Percentiles rank a stretch among this genome's conserved stretches.
Evolutionary conservation across 768 basidiomycete species (phyloP).

Genomic region (Leccinum rimulosum): DNA sequence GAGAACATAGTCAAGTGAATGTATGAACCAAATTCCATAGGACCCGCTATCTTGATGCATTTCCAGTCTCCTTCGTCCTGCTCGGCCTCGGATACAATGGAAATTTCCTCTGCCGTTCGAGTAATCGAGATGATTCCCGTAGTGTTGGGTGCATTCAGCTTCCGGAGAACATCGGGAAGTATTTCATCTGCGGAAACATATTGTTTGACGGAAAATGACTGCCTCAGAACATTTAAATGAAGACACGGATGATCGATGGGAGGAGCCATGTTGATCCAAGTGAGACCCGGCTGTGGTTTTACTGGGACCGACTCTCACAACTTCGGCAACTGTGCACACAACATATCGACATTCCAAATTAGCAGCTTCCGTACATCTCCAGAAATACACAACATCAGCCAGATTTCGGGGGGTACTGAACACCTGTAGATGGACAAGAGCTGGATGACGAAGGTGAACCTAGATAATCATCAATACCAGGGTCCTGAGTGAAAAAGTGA

Average conservation of each 20-base stretch:
- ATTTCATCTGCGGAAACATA: slow-evolving; percentile 33
- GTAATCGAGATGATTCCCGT: slow-evolving; percentile 54
- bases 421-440: slow-evolving; percentile 52
- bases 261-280: slow-evolving; percentile 35
- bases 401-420: slow-evolving; percentile 48
- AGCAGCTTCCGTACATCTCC: neutral
- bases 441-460: slow-evolving; percentile 47
- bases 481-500: neutral
- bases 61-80: slow-evolving; percentile 47
- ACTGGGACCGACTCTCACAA: neutral
- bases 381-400: neutral
- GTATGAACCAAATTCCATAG: slow-evolving; percentile 59
- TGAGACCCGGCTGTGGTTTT: neutral
- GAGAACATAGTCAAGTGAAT: neutral
- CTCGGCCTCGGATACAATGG: slow-evolving; percentile 49
- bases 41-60: slow-evolving; percentile 62
- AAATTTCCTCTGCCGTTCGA: slow-evolving; percentile 58
- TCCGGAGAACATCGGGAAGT: slow-evolving; percentile 23
- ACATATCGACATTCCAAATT: neutral
- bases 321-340: neutral
- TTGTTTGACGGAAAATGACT: slow-evolving; percentile 47
- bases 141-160: slow-evolving; percentile 30
- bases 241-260: slow-evolving; percentile 46
- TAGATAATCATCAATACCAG: slow-evolving; percentile 23
- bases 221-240: slow-evolving; percentile 43